A percentile compares a stretch with the other conserved stretches of the same genome.
These are phyloP conservation scores for Somion occarium DNA, from an alignment of 1,284 basidiomycete species.

Conservation along the genomic window DNA sequence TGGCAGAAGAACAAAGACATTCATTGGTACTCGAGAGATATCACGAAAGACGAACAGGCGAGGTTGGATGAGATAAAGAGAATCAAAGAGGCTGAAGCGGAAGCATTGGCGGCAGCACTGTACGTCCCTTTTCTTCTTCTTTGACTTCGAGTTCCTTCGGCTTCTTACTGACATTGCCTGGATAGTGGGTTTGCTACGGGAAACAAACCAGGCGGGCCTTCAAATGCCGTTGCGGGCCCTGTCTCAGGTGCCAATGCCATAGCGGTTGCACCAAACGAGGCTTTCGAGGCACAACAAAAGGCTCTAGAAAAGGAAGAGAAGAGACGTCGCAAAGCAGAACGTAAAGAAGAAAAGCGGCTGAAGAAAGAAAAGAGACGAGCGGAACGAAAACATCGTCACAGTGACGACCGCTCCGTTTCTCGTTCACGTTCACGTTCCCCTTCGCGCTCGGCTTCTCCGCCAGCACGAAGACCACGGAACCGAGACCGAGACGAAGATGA, in stretches of 20 bases:
- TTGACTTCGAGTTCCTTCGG: neutral
- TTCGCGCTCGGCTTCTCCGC: constrained; percentile 5
- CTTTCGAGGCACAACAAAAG: constrained; percentile 18
- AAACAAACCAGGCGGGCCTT: constrained; percentile 30
- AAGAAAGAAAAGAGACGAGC: constrained; percentile 42
- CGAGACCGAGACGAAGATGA: neutral
- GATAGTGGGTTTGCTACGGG: constrained; percentile 60
- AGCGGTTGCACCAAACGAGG: constrained; percentile 22
- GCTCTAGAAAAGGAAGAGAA: constrained; percentile 53
- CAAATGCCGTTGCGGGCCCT: constrained; percentile 25
- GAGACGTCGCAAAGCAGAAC: constrained; percentile 51
- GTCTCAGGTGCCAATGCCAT: constrained; percentile 32
- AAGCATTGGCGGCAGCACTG: constrained; percentile 79
- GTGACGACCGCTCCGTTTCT: constrained; percentile 31
- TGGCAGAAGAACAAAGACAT: constrained; percentile 96
- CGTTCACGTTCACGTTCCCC: constrained; percentile 47
- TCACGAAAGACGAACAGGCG: constrained; percentile 37
- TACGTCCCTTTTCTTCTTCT: constrained; percentile 33
- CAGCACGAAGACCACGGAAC: constrained; percentile 11
- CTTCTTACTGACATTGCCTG: constrained; percentile 1
- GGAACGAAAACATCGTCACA: constrained; percentile 24
- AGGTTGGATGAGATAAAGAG: constrained; percentile 68
- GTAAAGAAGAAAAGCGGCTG: constrained; percentile 48
- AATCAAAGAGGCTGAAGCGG: constrained; percentile 84
- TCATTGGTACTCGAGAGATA: constrained; percentile 86